These are phyloP conservation scores for Paecilomyces dactylethromorphus DNA, from an alignment of 2,329 filamentous ascomycete species.

Conservation along the genomic window DNA sequence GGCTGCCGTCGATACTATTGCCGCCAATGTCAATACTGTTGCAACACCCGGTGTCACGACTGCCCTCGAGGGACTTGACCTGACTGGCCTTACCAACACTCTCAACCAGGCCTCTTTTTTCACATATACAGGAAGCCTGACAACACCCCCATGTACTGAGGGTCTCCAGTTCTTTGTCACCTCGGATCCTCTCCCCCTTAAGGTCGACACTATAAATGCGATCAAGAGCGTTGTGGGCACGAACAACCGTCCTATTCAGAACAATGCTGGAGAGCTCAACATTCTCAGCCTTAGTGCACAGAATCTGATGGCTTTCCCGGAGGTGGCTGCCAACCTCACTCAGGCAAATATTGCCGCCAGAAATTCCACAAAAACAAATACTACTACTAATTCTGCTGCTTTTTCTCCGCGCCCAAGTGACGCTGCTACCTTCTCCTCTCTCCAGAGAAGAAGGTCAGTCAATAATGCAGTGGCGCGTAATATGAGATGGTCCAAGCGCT, in stretches of 20 bases:
- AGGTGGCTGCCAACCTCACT: no score
- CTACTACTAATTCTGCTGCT: no score
- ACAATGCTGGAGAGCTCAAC: slow-evolving; percentile 21
- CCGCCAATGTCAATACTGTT: slow-evolving; percentile 37
- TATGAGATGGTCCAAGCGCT: no score
- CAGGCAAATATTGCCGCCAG: no score
- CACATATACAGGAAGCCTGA: slow-evolving; percentile 54
- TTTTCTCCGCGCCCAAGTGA: no score
- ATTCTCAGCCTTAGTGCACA: neutral
- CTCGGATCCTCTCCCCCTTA: slow-evolving; percentile 40
- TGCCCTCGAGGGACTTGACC: slow-evolving; percentile 35
- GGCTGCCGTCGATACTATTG: slow-evolving; percentile 42
- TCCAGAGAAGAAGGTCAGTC: no score
- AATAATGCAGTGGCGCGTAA: no score
- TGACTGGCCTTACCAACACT: slow-evolving; percentile 32
- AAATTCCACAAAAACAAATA: no score
- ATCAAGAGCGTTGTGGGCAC: slow-evolving; percentile 42
- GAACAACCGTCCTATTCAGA: slow-evolving; percentile 10
- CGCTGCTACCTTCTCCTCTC: no score
- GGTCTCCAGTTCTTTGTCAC: slow-evolving; percentile 49
- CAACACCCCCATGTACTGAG: slow-evolving; percentile 57
- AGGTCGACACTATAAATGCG: slow-evolving; percentile 41
- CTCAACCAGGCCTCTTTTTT: slow-evolving; percentile 37
- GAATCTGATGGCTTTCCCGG: no score
- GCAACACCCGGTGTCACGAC: slow-evolving; percentile 32